Base-by-base conservation (phyloP, 176 grass and related monocot species). In the Saccharum officinarum region DNA sequence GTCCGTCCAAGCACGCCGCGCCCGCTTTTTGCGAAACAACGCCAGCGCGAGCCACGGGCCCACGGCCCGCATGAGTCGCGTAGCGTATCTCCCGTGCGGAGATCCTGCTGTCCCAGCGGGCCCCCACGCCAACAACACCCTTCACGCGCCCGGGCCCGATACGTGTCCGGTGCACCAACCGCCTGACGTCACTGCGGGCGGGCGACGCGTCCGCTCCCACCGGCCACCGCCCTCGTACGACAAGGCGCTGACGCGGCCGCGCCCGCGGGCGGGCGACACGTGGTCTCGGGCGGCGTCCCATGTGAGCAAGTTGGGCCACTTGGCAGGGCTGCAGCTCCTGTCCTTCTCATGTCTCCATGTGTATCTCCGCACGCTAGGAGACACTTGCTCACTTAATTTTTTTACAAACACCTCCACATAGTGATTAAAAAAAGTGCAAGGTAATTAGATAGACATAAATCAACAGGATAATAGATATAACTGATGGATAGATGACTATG, bases 301-400 rank as follows among this genome's bases (percentile, higher is more conserved):
- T 47, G 84, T 83, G 74, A 54, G 67, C 73, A 83, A 90, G 13
- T 90, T 82, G 73, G 13, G 44, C 83, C 83, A 86, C 73, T 90
- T 86, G 88, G 18, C 40, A 17, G 65, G n/a, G n/a, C n/a, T n/a
- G n/a, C n/a, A n/a, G n/a, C n/a, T n/a, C n/a, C n/a, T n/a, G n/a
- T n/a, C n/a, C n/a, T n/a, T n/a, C n/a, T n/a, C n/a, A n/a, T n/a
- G n/a, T n/a, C n/a, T n/a, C n/a, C n/a, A n/a, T n/a, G n/a, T n/a
- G n/a, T n/a, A n/a, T n/a, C n/a, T n/a, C n/a, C n/a, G n/a, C n/a
- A n/a, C n/a, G n/a, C n/a, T n/a, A n/a, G n/a, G n/a, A n/a, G n/a
- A n/a, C n/a, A n/a, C n/a, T n/a, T n/a, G n/a, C n/a, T n/a, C n/a
- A n/a, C n/a, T n/a, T n/a, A n/a, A n/a, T n/a, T n/a, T n/a, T n/a